A percentile compares a stretch with the other conserved stretches of the same genome.
phyloP scores from a whole-genome alignment of 2,329 filamentous ascomycete genomes.

The Penicillium capsulatum region DNA sequence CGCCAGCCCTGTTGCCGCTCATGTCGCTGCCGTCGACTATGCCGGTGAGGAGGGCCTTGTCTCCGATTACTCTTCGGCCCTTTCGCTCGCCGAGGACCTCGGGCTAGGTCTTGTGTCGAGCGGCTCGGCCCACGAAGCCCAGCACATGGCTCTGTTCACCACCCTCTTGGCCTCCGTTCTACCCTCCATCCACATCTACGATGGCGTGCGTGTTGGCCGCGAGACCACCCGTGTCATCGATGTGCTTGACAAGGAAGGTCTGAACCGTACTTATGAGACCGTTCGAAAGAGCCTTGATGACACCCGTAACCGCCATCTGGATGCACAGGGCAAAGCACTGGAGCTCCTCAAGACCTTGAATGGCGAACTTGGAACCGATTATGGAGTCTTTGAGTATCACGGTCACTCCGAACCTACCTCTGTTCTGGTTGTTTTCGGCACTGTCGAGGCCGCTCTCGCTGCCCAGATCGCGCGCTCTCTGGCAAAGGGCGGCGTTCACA shows the following conservation, averaged over 20 bases:
- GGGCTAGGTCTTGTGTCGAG: slow-evolving; percentile 83
- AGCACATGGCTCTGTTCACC: slow-evolving; percentile 91
- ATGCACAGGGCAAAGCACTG: slow-evolving; percentile 66
- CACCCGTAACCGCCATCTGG: slow-evolving; percentile 64
- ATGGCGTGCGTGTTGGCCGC: slow-evolving; percentile 75
- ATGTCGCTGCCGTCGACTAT: slow-evolving; percentile 89
- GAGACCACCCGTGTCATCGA: slow-evolving; percentile 81
- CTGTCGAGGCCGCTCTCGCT: slow-evolving; percentile 79
- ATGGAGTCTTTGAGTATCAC: slow-evolving; percentile 88
- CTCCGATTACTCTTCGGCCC: slow-evolving; percentile 76
- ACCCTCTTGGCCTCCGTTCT: slow-evolving; percentile 73
- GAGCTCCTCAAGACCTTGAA: slow-evolving; percentile 74
- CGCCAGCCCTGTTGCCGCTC: slow-evolving; percentile 86
- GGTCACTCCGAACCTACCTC: slow-evolving; percentile 75
- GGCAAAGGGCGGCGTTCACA: slow-evolving; percentile 66
- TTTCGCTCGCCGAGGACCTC: slow-evolving; percentile 81
- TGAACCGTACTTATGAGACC: slow-evolving; percentile 65
- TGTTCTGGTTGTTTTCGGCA: slow-evolving; percentile 89
- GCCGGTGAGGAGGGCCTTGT: slow-evolving; percentile 66
- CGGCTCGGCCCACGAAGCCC: slow-evolving; percentile 80
- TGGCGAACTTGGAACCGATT: slow-evolving; percentile 86
- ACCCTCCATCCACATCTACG: slow-evolving; percentile 84
- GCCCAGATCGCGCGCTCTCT: slow-evolving; percentile 74
- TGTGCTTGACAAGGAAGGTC: slow-evolving; percentile 66
- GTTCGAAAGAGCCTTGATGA: slow-evolving; percentile 60